Base-by-base conservation (phyloP, 2,329 filamentous ascomycete genomes). In the Podosphaera leucotricha region DNA sequence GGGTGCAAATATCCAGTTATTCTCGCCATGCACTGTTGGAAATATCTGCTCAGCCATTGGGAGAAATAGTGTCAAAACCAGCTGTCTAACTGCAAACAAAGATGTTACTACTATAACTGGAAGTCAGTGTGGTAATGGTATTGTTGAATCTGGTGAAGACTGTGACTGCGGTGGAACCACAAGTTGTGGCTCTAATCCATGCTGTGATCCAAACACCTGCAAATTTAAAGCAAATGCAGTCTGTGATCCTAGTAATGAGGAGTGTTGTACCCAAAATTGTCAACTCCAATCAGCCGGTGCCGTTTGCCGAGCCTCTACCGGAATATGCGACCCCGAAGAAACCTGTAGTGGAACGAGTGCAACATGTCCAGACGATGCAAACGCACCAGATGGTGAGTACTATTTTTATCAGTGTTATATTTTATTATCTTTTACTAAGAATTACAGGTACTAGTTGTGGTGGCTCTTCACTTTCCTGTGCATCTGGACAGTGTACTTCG, bases 401-500 rank as follows among this genome's bases (percentile, higher is more conserved):
- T 36, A 16, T 37, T 10, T 7, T 26, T 38, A 15, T n/a, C 19
- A 20, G 6, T 22, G 38, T 35, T 20, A 22, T 13, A 38, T 10
- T 33, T 44, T 30, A 38, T 51, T 52, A 22, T 13, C 39, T 10
- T 33, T 44, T 30, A 38, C 52, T 52, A 53, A 52, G 44, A 19
- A 19, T 36, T 3, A n/a, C 43, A 60, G 57, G 75, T 28, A 65
- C 71, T 3, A 61, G 62, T 16, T 98, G 90, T 57, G 84, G 83
- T 28, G 63, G 65, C 43, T 56, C 61, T 36, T 53, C 59, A 1
- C 69, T 95, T 26, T 63, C 72, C 26, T 98, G 90, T 58, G 84
- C 90, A 24, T 86, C 80, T 39, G 90, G 90, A 11, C 87, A 95
- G 61, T 98, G 90, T 61, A 98, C 90, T 2, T 90, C 80, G 44